A percentile compares a stretch with the other conserved stretches of the same genome.
Conservation (phyloP, 495 filamentous ascomycete genomes). For the Delitschia confertaspora region DNA sequence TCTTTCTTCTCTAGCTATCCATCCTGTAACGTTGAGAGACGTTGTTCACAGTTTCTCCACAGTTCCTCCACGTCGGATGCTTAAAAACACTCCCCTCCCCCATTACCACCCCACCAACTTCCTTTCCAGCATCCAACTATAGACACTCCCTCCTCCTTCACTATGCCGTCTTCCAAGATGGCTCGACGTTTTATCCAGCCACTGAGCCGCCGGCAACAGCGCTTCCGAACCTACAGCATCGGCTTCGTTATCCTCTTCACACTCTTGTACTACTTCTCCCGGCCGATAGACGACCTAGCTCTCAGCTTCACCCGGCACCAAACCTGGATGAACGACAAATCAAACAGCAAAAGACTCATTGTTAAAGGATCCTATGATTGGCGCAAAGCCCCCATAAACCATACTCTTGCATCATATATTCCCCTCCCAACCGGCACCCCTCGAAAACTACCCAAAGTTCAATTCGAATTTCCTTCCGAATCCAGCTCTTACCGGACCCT, state of each 20-base stretch:
- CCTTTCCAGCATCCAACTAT: too few relatives aligned
- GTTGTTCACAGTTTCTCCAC: too few relatives aligned
- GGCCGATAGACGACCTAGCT: constrained; percentile 9
- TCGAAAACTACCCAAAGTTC: constrained; percentile 41
- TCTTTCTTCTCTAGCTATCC: too few relatives aligned
- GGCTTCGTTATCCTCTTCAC: not conserved
- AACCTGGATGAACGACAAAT: constrained; percentile 20
- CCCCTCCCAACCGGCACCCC: constrained; percentile 27
- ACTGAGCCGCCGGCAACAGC: constrained; percentile 4
- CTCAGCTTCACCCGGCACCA: constrained; percentile 13
- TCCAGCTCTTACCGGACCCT: constrained; percentile 29
- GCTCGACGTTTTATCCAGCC: too few relatives aligned
- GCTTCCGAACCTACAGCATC: constrained; percentile 3
- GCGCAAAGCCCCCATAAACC: constrained; percentile 21
- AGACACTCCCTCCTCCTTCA: too few relatives aligned
- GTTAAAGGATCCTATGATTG: constrained; percentile 21
- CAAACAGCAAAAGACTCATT: constrained; percentile 1
- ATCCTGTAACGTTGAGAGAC: too few relatives aligned
- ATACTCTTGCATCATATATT: constrained; percentile 5
- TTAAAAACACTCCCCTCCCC: too few relatives aligned
- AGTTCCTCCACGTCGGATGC: too few relatives aligned
- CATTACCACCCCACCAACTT: too few relatives aligned
- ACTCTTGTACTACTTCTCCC: constrained; percentile 6
- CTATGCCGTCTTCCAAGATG: too few relatives aligned
- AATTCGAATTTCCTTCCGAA: constrained; percentile 46